Evolutionary conservation across 2,329 filamentous ascomycete genomes (phyloP), one percentile per base, ranked within the genome.

Genomic region (Epichloe scottii): DNA sequence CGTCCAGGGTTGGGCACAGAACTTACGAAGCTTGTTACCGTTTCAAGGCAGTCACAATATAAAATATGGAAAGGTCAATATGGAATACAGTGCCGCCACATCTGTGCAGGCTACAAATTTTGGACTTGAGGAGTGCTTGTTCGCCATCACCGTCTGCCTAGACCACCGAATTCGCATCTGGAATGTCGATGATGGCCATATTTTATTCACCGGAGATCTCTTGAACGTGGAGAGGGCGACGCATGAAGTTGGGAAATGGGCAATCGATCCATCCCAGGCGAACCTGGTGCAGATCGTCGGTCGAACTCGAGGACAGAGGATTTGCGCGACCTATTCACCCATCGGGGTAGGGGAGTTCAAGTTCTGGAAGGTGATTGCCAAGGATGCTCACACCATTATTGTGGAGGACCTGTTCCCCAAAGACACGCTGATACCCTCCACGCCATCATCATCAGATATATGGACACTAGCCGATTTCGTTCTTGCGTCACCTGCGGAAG

Each of bases 311-410:
- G 78, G 78, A 15, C 72, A 72, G 50, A 71, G 76, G 39, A 64
- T 80, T 14, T 78, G 91, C 49, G 81, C 88, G 38, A 91, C 89
- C 8, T 95, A 89, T 66, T 96, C 90, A 11, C 91, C 93, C 0
- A 81, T 93, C 56, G 86, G 89, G 33, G 79, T 83, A 40, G 87
- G 93, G 37, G 85, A 91, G 63, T 97, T 98, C 75, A 97, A 95
- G 66, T 90, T 98, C 63, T 98, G 90, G 88, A 76, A 71, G 56
- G 68, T 81, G n/a, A 79, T 79, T 49, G 78, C 85, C 17, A 79
- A 82, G 57, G 79, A 83, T 49, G 77, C 77, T 58, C 75, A 85
- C 59, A 73, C 71, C 2, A 65, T 89, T 19, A 74, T 82, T 8
- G 73, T 94, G 14, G 77, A 81, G 55, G 88, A 94, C 58, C 70